Evolutionary conservation across 352 stramenopile genomes (phyloP).

Genomic region (Phytophthora macrochlamydospora): DNA sequence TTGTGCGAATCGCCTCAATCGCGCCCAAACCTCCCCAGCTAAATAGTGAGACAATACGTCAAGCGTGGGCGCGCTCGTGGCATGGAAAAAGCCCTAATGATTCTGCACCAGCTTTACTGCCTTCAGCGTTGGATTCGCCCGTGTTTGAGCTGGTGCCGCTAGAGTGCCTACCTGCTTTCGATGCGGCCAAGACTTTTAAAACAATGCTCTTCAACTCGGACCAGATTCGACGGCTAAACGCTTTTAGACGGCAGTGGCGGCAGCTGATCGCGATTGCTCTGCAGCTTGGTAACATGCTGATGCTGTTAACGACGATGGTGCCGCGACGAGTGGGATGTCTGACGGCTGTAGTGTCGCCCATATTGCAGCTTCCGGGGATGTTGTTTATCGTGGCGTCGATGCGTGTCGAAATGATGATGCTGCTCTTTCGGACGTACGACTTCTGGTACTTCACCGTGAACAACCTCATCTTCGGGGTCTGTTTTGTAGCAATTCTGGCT

Average conservation of each 20-base stretch:
- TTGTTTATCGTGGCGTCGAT: conserved; percentile 27
- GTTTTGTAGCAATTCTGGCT: conserved; percentile 22
- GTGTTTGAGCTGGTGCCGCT: conserved; percentile 26
- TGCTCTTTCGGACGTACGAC: conserved; percentile 38
- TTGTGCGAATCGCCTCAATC: conserved; percentile 5
- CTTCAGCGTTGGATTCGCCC: neutral
- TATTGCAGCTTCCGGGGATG: conserved; percentile 30
- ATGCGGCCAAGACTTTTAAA: conserved; percentile 35
- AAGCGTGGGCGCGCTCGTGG: neutral
- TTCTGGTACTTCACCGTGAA: conserved; percentile 40
- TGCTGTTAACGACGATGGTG: conserved; percentile 18
- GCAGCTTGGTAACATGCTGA: conserved; percentile 27
- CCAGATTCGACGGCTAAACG: conserved; percentile 20
- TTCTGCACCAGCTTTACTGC: neutral
- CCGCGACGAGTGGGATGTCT: conserved; percentile 7
- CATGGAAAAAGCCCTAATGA: neutral
- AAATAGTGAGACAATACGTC: neutral
- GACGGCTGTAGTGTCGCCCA: conserved; percentile 22
- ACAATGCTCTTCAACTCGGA: conserved; percentile 20
- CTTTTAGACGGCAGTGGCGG: conserved; percentile 12
- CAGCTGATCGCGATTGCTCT: conserved; percentile 18
- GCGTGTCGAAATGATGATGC: conserved; percentile 28
- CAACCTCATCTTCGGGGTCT: conserved; percentile 32
- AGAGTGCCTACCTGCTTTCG: conserved; percentile 18
- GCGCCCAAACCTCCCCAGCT: neutral